Evolutionary conservation across 2,329 filamentous ascomycete genomes (phyloP).

Genomic region (Ophiostoma sp.): DNA sequence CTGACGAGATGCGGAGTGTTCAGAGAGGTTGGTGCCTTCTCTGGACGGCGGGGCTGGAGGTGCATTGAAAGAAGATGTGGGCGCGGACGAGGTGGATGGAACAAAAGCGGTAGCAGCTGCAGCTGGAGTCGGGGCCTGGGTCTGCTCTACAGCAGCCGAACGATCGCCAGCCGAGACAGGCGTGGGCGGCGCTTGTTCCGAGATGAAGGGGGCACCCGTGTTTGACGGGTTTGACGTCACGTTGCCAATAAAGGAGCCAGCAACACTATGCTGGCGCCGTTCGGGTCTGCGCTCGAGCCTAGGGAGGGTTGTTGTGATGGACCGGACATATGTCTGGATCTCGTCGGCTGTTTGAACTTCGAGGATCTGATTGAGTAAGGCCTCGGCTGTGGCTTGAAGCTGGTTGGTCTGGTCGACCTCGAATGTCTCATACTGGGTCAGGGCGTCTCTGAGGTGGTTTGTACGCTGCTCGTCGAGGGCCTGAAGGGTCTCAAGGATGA

Average conservation of each 20-base stretch:
- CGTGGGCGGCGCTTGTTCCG: not conserved
- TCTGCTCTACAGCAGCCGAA: not conserved
- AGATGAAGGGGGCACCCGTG: not conserved
- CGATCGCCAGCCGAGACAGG: not conserved
- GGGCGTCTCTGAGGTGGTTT: conserved; percentile 81
- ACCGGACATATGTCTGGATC: conserved; percentile 64
- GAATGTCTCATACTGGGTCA: conserved; percentile 90
- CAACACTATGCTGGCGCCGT: conserved; percentile 40
- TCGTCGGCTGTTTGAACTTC: conserved; percentile 84
- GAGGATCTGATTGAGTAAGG: conserved; percentile 73
- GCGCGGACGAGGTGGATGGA: not conserved
- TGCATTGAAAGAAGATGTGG: not conserved
- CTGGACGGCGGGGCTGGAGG: conserved; percentile 12
- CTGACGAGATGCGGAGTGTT: conserved; percentile 5
- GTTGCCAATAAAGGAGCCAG: conserved; percentile 31
- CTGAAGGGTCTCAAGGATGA: conserved; percentile 89
- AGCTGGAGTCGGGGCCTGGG: not conserved
- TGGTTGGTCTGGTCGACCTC: conserved; percentile 83
- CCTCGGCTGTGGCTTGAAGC: conserved; percentile 67
- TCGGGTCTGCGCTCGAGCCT: conserved; percentile 43
- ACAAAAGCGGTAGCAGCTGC: not conserved
- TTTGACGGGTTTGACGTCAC: not conserved
- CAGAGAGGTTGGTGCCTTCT: conserved; percentile 1
- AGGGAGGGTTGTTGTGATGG: conserved; percentile 41
- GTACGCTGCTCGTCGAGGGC: conserved; percentile 82